phyloP scores from a whole-genome alignment of 805 yeast species.

The Tetrapisispora phaffii region DNA sequence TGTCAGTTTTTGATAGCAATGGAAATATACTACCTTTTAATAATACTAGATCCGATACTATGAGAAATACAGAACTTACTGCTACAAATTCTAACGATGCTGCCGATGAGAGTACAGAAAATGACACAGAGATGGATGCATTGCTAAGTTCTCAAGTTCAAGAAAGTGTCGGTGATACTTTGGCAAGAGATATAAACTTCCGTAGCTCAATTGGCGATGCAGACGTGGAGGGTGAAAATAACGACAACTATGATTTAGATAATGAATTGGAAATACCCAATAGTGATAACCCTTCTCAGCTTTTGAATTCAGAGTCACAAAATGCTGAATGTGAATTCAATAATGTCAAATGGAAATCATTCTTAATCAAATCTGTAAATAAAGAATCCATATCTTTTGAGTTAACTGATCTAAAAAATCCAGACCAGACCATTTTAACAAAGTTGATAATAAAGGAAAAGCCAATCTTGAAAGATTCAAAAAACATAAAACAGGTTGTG shows the following conservation, averaged over 20 bases:
- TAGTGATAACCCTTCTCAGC: not conserved
- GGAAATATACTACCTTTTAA: slow-evolving; percentile 17
- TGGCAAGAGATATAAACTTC: slow-evolving; percentile 2
- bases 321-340: not conserved
- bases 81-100: slow-evolving; percentile 1
- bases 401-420: slow-evolving; percentile 3
- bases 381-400: slow-evolving; percentile 6
- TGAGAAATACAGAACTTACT: not conserved
- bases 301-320: not conserved
- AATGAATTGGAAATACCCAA: not conserved
- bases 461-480: not conserved
- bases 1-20: slow-evolving; percentile 44
- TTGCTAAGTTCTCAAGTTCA: not conserved
- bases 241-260: not conserved
- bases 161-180: slow-evolving; percentile 2
- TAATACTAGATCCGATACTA: not conserved
- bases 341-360: slow-evolving; percentile 5
- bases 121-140: not conserved
- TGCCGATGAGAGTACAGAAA: not conserved
- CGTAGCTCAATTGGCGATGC: not conserved
- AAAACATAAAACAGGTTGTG: not conserved
- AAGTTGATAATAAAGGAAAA: slow-evolving; percentile 7
- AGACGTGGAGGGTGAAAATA: not conserved
- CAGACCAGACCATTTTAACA: slow-evolving; percentile 3
- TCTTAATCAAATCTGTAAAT: slow-evolving; percentile 9